phyloP scores from a whole-genome alignment of 495 filamentous ascomycete genomes.

The Hypoxylon cercidicola region DNA sequence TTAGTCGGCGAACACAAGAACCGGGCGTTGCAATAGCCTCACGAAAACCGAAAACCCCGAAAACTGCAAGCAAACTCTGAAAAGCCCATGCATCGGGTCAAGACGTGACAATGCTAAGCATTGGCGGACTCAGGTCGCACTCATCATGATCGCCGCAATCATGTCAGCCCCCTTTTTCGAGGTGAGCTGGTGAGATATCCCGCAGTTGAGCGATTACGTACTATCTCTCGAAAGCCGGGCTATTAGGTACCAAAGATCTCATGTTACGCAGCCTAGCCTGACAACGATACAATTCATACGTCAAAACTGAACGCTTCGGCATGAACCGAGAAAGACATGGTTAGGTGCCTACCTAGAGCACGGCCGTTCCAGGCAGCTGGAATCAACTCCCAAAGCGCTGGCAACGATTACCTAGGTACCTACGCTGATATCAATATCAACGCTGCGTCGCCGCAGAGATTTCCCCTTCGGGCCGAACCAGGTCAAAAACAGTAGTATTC shows the following conservation, averaged over 20 bases:
- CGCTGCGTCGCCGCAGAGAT: constrained; percentile 21
- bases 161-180: constrained; percentile 39
- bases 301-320: constrained; percentile 12
- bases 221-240: neutral
- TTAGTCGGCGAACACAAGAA: constrained; percentile 1
- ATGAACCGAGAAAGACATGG: constrained; percentile 32
- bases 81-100: constrained; percentile 2
- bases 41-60: constrained; percentile 1
- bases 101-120: constrained; percentile 27
- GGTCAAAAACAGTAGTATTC: constrained; percentile 25
- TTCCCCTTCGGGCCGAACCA: constrained; percentile 16
- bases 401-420: constrained; percentile 24
- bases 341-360: neutral
- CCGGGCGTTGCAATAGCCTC: constrained; percentile 19
- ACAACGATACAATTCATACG: constrained; percentile 5
- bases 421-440: too few species aligned
- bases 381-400: constrained; percentile 14
- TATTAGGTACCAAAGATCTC: too few species aligned
- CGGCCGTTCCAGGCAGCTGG: constrained; percentile 18
- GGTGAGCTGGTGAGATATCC: constrained; percentile 11
- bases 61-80: constrained; percentile 5
- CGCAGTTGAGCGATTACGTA: constrained; percentile 26
- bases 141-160: constrained; percentile 3
- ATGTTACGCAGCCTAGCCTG: too few species aligned
- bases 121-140: constrained; percentile 30